Conservation (phyloP, 2,329 filamentous ascomycete genomes). For the Pseudogymnoascus sp. region DNA sequence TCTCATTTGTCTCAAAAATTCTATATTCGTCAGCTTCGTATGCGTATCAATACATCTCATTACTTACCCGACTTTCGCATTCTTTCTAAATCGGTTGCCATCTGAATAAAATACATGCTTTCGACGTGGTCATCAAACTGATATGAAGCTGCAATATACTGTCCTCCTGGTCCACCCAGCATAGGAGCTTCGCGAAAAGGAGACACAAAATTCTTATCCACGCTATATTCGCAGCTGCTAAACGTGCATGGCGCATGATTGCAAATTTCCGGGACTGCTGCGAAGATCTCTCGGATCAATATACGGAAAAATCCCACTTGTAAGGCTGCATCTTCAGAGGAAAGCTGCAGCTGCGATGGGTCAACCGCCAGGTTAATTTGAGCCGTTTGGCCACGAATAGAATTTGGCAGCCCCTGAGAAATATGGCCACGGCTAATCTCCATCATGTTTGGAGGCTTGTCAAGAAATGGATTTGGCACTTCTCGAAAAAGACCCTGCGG, state of each 20-base stretch:
- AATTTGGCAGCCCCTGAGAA: background rate
- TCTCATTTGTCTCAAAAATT: background rate
- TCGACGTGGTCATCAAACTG: background rate
- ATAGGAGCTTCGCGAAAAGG: background rate
- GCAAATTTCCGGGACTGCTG: background rate
- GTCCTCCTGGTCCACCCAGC: background rate
- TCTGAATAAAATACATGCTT: background rate
- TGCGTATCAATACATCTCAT: background rate
- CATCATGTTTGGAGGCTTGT: background rate
- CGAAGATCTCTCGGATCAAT: background rate
- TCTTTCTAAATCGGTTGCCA: background rate
- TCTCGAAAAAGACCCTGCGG: background rate
- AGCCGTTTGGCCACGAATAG: no score
- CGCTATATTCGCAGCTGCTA: background rate
- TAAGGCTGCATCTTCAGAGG: background rate
- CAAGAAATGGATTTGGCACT: background rate
- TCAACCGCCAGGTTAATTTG: background rate
- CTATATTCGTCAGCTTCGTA: background rate
- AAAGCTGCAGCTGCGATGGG: background rate
- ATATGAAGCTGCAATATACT: background rate
- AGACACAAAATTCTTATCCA: background rate
- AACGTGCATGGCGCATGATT: background rate
- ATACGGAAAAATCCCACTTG: background rate
- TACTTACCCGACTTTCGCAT: background rate
- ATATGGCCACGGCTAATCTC: background rate